Percentiles rank a stretch among this genome's conserved stretches.
These are phyloP conservation scores for Agaricales sp. DNA, from an alignment of 1,284 basidiomycete species.

Conservation along the genomic window DNA sequence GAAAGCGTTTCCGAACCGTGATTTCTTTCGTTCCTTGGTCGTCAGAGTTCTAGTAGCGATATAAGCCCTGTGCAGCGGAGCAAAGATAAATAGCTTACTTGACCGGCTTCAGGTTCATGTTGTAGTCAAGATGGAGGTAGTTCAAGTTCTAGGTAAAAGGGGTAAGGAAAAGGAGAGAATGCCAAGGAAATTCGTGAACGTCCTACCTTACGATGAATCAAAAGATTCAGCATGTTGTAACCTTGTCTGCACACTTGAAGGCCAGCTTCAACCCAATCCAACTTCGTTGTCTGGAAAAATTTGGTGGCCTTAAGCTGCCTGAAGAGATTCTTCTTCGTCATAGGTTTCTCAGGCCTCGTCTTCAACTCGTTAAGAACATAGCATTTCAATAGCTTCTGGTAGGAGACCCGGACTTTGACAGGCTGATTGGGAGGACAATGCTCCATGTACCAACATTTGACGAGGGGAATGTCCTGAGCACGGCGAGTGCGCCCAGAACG, in stretches of 20 bases:
- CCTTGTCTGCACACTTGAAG: conserved; percentile 97
- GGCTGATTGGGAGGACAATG: conserved; percentile 95
- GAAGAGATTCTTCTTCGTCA: conserved; percentile 97
- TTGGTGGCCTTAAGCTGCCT: conserved; percentile 95
- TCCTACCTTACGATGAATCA: conserved; percentile 92
- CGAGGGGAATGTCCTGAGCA: conserved; percentile 90
- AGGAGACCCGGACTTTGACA: conserved; percentile 98
- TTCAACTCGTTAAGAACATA: conserved; percentile 94
- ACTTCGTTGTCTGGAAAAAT: conserved; percentile 96
- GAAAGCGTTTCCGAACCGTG: conserved; percentile 98
- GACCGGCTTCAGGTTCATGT: conserved; percentile 95
- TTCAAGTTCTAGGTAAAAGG: conserved; percentile 69
- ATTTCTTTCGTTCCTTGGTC: conserved; percentile 99
- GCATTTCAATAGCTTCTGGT: conserved; percentile 97
- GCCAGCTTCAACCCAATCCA: conserved; percentile 99
- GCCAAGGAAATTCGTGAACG: too few relatives aligned
- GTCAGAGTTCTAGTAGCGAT: conserved; percentile 73
- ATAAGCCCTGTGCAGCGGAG: conserved; percentile 3
- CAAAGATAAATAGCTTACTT: conserved; percentile 40
- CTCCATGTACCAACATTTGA: conserved; percentile 97
- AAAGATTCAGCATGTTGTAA: conserved; percentile 98
- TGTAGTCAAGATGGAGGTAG: conserved; percentile 89
- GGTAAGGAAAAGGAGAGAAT: conserved; percentile 5
- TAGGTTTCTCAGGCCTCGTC: conserved; percentile 85
- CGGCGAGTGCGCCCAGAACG: conserved; percentile 90